Percentiles rank a stretch among this genome's conserved stretches.
These are phyloP conservation scores for Mucor lusitanicus DNA, from an alignment of 371 early-diverging fungal species.

Conservation along the genomic window DNA sequence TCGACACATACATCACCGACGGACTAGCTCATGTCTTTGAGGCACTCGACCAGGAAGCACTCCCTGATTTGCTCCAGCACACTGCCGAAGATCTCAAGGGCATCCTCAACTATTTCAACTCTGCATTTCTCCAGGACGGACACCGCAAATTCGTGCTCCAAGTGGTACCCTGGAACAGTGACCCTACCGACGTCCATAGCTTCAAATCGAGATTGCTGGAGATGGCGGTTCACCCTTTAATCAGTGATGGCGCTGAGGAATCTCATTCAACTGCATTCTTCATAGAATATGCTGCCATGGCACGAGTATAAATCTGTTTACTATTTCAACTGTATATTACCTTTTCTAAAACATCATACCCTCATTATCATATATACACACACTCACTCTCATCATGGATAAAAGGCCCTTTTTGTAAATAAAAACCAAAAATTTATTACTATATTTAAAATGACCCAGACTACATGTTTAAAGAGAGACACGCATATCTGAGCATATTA, in stretches of 20 bases:
- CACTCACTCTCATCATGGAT: constrained; percentile 4
- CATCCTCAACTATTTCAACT: constrained; percentile 41
- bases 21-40: constrained; percentile 31
- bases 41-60: constrained; percentile 22
- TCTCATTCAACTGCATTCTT: constrained; percentile 27
- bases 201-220: constrained; percentile 28
- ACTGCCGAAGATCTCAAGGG: constrained; percentile 35
- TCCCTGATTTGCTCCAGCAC: constrained; percentile 39
- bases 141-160: constrained; percentile 27
- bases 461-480: not conserved
- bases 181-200: constrained; percentile 12
- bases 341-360: constrained; percentile 5
- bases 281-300: constrained; percentile 28
- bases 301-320: constrained; percentile 18
- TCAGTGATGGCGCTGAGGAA: constrained; percentile 11
- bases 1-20: constrained; percentile 31
- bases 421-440: not conserved
- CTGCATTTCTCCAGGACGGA: constrained; percentile 29
- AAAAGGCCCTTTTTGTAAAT: constrained; percentile 1
- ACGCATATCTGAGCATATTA: not conserved
- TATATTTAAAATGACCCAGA: not conserved
- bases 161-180: constrained; percentile 37
- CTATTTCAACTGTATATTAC: not conserved
- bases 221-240: constrained; percentile 21
- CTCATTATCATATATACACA: not conserved